A percentile compares a stretch with the other conserved stretches of the same genome.
Conservation (phyloP, 2,329 filamentous ascomycete species). For the Sporothrix protearum region DNA sequence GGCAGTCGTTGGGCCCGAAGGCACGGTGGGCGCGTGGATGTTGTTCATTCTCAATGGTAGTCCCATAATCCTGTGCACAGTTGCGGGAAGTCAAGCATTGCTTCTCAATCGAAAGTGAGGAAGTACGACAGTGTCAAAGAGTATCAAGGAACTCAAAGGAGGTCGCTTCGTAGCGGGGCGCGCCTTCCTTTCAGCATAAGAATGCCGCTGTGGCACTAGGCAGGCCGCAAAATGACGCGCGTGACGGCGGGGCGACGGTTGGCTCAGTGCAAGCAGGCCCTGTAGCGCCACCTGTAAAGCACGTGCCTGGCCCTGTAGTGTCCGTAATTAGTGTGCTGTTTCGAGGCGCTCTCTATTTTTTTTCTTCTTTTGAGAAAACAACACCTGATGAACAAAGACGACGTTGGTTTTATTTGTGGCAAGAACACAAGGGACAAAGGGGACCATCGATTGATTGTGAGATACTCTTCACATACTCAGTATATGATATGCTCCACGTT, state of each 20-base stretch:
- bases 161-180: not conserved
- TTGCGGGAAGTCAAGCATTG: not conserved
- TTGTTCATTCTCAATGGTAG: slow-evolving; percentile 50
- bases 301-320: not conserved
- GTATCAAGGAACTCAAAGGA: not conserved
- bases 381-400: not conserved
- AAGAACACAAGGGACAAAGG: not conserved
- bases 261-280: not conserved
- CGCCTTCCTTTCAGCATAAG: not conserved
- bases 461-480: too few relatives aligned
- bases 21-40: slow-evolving; percentile 57
- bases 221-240: slow-evolving; percentile 28
- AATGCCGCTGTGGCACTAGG: slow-evolving; percentile 21
- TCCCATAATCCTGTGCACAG: slow-evolving; percentile 31
- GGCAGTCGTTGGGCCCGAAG: slow-evolving; percentile 71
- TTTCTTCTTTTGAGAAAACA: not conserved
- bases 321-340: too few relatives aligned
- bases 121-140: not conserved
- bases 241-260: slow-evolving; percentile 13
- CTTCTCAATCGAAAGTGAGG: not conserved
- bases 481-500: too few relatives aligned
- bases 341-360: not conserved
- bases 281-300: slow-evolving; percentile 2
- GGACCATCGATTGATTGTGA: too few relatives aligned
- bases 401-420: not conserved